Conservation (phyloP, 192 early-diverging fungal genomes). For the Coemansia biformis region DNA sequence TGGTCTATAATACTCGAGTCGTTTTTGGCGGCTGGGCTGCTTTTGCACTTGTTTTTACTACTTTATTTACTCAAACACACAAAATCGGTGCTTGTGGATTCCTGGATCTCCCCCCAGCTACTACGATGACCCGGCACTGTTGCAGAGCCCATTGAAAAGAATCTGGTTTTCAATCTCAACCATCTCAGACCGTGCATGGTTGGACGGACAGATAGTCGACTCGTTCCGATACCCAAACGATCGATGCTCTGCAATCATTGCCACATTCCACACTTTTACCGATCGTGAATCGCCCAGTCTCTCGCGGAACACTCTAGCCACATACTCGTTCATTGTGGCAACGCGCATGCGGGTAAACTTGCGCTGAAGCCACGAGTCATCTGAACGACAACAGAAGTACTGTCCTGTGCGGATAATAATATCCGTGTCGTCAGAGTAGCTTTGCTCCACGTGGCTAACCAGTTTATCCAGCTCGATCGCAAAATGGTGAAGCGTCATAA, state of each 20-base stretch:
- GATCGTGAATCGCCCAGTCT: slow-evolving; percentile 6
- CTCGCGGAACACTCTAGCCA: slow-evolving; percentile 16
- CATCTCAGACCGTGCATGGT: slow-evolving; percentile 44
- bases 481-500: slow-evolving; percentile 20
- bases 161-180: slow-evolving; percentile 51
- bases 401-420: slow-evolving; percentile 52
- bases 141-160: slow-evolving; percentile 23
- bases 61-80: too few species aligned
- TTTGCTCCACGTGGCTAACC: slow-evolving; percentile 13
- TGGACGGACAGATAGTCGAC: slow-evolving; percentile 30
- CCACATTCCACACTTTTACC: slow-evolving; percentile 42
- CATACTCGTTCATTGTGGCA: slow-evolving; percentile 14
- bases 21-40: too few species aligned
- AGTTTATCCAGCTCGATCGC: slow-evolving; percentile 19
- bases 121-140: not conserved
- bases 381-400: slow-evolving; percentile 48
- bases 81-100: too few species aligned
- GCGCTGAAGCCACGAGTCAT: slow-evolving; percentile 13
- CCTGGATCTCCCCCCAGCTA: too few species aligned
- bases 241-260: slow-evolving; percentile 24
- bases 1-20: too few species aligned
- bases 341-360: slow-evolving; percentile 13
- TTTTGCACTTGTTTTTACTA: too few species aligned
- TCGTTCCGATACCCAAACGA: slow-evolving; percentile 22
- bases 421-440: slow-evolving; percentile 16